Evolutionary conservation across 2,329 filamentous ascomycete species (phyloP), one percentile per base, ranked within the genome.

Genomic region (Calcarisporium arbuscula): DNA sequence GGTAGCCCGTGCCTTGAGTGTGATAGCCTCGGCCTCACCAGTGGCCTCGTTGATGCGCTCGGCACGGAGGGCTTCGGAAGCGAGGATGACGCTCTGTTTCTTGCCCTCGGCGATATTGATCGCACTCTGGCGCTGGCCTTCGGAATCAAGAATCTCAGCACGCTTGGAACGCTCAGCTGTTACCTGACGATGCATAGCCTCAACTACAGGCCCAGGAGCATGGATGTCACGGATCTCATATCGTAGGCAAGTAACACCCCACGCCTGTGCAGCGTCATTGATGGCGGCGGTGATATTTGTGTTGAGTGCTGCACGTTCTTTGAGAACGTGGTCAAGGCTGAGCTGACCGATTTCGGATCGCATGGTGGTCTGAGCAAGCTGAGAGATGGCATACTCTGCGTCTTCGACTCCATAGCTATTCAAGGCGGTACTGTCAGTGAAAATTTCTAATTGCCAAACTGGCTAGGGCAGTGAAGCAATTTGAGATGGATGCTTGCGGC

Each of bases 201-300:
- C 86, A 41, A 96, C 90, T 10, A 98, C 92, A 32, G 84, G 83
- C 20, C 82, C 85, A 2, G 92, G 92, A 0, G 92, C 92, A 64
- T 98, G 92, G 53, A 98, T 98, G 61, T 98, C 92, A 48, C 92
- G 77, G 58, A 98, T 98, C 64, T 98, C 92, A 68, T 98, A 98
- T 39, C 92, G 83, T 42, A 98, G 73, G 57, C 92, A 98, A 21
- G 87, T 86, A 15, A 98, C 87, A 40, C 92, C 92, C 92, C 92
- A 98, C 35, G 90, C 90, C 52, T 94, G 83, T 5, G 92, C 90
- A 2, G 92, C 92, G 60, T 96, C 90, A 60, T 98, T 98, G 72
- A 98, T 96, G 28, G 92, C 90, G 38, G 86, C 82, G n/a, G 92
- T 96, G 58, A 98, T 98, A 66, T 98, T 96, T 46, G 80, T 88